Evolutionary conservation across 257 asterid genomes (phyloP).

Genomic region (Lycium ferocissimum): DNA sequence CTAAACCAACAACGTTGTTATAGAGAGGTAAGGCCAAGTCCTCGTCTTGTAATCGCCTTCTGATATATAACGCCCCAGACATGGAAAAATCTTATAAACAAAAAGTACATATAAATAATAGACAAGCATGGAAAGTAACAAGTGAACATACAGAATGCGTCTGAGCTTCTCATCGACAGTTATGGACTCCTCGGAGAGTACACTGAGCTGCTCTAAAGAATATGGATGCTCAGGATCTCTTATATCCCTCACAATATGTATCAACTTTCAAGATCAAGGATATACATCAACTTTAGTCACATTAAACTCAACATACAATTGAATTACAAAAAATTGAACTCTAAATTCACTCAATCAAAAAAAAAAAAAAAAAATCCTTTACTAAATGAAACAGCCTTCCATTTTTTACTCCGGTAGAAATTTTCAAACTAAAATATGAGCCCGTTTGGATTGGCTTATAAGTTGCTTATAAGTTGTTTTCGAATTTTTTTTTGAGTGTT

Average conservation of each 20-base stretch:
- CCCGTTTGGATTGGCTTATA: too few relatives aligned
- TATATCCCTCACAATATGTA: conserved; percentile 82
- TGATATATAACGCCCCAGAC: too few relatives aligned
- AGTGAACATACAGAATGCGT: conserved; percentile 71
- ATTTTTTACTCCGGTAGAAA: neutral
- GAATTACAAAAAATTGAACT: neutral
- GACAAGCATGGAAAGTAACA: neutral
- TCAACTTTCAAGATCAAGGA: conserved; percentile 56
- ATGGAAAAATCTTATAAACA: too few relatives aligned
- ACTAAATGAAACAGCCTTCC: too few relatives aligned
- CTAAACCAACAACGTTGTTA: too few relatives aligned
- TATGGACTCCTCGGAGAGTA: conserved; percentile 85
- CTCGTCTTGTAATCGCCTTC: too few relatives aligned
- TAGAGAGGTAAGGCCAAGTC: too few relatives aligned
- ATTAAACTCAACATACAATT: neutral
- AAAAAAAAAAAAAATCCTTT: neutral
- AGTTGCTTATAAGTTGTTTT: too few relatives aligned
- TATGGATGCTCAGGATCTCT: conserved; percentile 98
- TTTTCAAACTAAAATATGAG: neutral
- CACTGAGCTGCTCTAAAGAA: conserved; percentile 90
- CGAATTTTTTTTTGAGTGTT: too few relatives aligned
- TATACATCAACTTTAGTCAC: conserved; percentile 25
- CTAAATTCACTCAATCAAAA: neutral
- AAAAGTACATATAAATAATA: too few relatives aligned
- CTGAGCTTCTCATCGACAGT: conserved; percentile 85